Evolutionary conservation across 495 filamentous ascomycete species (phyloP).

Genomic region (Penicillium subrubescens): DNA sequence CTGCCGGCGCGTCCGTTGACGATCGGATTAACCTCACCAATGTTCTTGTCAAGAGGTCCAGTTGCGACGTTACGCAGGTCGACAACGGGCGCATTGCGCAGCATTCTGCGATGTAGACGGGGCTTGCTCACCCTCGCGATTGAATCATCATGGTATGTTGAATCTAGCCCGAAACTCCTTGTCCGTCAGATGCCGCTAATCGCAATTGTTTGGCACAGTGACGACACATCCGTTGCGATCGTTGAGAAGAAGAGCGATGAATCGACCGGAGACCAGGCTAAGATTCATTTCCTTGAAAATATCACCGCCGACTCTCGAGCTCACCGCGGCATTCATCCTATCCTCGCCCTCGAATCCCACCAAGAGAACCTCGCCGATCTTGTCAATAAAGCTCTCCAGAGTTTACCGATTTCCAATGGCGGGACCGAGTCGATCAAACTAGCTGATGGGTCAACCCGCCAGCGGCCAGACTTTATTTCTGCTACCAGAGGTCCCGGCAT

Average conservation of each 20-base stretch:
- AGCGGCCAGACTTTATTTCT: conserved; percentile 75
- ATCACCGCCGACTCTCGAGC: conserved; percentile 73
- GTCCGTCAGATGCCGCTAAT: conserved; percentile 13
- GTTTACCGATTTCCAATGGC: conserved; percentile 47
- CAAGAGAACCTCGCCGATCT: conserved; percentile 66
- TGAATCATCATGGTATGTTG: conserved; percentile 80
- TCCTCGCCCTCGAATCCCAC: conserved; percentile 72
- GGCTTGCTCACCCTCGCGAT: conserved; percentile 78
- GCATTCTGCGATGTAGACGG: conserved; percentile 27
- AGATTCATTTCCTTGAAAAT: conserved; percentile 78
- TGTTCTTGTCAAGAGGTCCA: conserved; percentile 31
- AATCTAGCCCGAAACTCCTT: neutral
- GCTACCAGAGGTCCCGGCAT: conserved; percentile 93
- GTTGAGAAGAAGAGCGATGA: conserved; percentile 57
- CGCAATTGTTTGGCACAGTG: conserved; percentile 48
- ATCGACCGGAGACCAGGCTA: conserved; percentile 37
- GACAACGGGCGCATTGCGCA: conserved; percentile 11
- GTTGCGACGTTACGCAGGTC: conserved; percentile 27
- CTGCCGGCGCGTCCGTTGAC: conserved; percentile 12
- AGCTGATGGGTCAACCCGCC: conserved; percentile 32
- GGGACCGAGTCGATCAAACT: conserved; percentile 20
- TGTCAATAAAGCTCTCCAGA: conserved; percentile 60
- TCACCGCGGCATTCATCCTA: conserved; percentile 78
- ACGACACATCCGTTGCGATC: conserved; percentile 91
- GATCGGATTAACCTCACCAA: conserved; percentile 15